Evolutionary conservation across 441 rosid species (phyloP).

Genomic region (Gossypium laxum): DNA sequence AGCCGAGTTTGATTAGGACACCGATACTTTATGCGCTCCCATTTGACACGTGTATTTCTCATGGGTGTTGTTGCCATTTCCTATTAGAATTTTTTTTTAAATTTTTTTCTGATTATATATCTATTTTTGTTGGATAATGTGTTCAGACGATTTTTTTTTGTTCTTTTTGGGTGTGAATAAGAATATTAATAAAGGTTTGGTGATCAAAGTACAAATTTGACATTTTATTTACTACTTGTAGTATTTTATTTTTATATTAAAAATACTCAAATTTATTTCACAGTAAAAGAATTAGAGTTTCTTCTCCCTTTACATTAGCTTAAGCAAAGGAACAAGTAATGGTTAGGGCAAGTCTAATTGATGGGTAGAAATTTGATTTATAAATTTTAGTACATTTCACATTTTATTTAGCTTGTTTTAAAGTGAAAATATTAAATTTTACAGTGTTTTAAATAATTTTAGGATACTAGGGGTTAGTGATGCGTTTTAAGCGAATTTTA

Average conservation of each 20-base stretch:
- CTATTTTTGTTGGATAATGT: not conserved
- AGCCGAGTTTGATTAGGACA: not conserved
- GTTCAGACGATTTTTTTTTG: not conserved
- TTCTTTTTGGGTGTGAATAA: not conserved
- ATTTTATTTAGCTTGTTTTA: not conserved
- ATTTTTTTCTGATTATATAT: not conserved
- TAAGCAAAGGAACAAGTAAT: not conserved
- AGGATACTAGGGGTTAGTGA: not conserved
- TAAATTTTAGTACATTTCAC: not conserved
- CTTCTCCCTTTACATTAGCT: not conserved
- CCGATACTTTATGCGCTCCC: not conserved
- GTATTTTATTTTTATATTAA: too few species aligned
- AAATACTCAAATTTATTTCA: not conserved
- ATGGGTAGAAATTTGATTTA: not conserved
- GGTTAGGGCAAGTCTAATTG: not conserved
- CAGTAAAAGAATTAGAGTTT: not conserved
- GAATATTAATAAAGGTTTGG: not conserved
- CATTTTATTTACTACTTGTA: not conserved
- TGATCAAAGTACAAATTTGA: not conserved
- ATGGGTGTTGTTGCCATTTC: conserved; percentile 16
- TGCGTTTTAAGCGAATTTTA: not conserved
- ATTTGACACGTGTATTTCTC: not conserved
- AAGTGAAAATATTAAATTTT: too few species aligned
- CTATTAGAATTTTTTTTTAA: not conserved
- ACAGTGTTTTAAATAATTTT: too few species aligned